A percentile compares a stretch with the other conserved stretches of the same genome.
Conservation (phyloP, 2,329 filamentous ascomycete genomes). For the Cadophora luteo-olivacea region DNA sequence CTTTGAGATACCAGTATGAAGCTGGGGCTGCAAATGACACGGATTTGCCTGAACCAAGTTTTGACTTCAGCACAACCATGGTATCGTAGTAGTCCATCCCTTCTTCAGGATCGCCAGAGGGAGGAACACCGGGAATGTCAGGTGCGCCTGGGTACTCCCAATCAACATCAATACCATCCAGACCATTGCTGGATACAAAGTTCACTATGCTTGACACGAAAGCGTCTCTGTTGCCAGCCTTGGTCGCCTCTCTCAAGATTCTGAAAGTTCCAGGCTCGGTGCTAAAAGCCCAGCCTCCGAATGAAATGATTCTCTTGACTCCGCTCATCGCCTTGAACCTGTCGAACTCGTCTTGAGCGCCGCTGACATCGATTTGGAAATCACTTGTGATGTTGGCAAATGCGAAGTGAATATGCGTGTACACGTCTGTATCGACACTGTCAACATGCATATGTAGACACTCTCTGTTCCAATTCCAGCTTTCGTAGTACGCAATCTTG, state of each 20-base stretch:
- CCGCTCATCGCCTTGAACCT: constrained; percentile 43
- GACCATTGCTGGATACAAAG: constrained; percentile 45
- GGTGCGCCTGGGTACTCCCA: constrained; percentile 47
- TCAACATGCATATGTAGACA: constrained; percentile 42
- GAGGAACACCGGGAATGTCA: constrained; percentile 48
- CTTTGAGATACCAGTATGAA: constrained; percentile 45
- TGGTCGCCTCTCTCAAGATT: constrained; percentile 48
- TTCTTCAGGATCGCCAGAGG: constrained; percentile 35
- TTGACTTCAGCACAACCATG: constrained; percentile 31
- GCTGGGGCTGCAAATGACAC: constrained; percentile 40
- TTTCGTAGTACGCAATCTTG: constrained; percentile 46
- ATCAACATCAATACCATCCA: constrained; percentile 47
- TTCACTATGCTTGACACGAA: constrained; percentile 45
- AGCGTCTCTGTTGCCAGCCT: constrained; percentile 43
- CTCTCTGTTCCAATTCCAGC: constrained; percentile 40
- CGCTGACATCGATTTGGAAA: constrained; percentile 42
- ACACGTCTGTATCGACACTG: constrained; percentile 34
- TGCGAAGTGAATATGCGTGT: constrained; percentile 46
- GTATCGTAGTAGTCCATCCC: constrained; percentile 47
- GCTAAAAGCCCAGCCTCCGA: constrained; percentile 54
- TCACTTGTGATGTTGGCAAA: constrained; percentile 46
- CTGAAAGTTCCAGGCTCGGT: constrained; percentile 47
- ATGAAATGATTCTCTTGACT: constrained; percentile 50
- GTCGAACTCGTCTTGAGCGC: constrained; percentile 43
- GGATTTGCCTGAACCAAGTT: background rate